phyloP scores from a whole-genome alignment of 306 rosid species.

The Hippophae rhamnoides region DNA sequence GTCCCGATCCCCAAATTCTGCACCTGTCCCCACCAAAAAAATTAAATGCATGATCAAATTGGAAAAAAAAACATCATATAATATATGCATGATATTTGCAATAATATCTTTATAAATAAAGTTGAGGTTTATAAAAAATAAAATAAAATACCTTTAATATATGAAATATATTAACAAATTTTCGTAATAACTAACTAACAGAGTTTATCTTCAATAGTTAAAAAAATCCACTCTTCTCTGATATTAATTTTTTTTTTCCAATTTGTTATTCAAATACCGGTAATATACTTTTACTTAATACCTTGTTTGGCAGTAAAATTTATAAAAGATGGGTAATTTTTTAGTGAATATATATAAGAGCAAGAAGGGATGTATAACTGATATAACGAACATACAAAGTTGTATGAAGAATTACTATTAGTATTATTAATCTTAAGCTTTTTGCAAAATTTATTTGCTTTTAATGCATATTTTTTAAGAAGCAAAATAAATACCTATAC shows the following conservation, averaged over 20 bases:
- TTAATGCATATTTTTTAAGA: constrained; percentile 28
- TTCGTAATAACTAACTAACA: no score
- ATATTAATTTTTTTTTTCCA: constrained; percentile 38
- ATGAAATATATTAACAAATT: no score
- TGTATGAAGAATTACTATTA: constrained; percentile 12
- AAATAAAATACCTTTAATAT: no score
- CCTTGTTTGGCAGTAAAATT: constrained; percentile 6
- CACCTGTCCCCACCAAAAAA: no score
- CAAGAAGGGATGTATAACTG: constrained; percentile 86
- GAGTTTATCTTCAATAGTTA: no score
- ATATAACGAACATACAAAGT: constrained; percentile 19
- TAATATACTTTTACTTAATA: background rate
- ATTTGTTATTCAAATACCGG: background rate
- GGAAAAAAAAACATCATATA: no score
- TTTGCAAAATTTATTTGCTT: constrained; percentile 18
- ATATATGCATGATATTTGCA: no score
- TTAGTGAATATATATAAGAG: constrained; percentile 80
- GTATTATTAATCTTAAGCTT: constrained; percentile 27
- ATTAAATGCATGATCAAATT: no score
- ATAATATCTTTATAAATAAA: no score
- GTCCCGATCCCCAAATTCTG: no score
- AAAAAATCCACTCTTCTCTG: constrained; percentile 22
- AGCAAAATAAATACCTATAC: constrained; percentile 28
- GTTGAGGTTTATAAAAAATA: no score
- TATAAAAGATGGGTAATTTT: constrained; percentile 95